phyloP scores from a whole-genome alignment of 441 rosid genomes.

The Croton laevigatus region DNA sequence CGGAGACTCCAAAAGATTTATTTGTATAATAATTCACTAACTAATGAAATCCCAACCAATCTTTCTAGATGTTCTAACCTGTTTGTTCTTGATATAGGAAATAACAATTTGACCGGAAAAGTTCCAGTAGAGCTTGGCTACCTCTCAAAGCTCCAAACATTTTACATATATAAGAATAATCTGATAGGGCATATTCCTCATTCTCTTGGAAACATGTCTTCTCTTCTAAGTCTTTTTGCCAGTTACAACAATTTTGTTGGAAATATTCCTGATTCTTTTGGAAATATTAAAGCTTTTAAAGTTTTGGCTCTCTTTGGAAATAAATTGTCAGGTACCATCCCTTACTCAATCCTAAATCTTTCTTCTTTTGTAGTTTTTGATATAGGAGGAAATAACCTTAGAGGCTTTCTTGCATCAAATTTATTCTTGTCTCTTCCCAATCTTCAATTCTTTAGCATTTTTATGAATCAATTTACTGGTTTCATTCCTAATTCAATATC shows the following conservation, averaged over 20 bases:
- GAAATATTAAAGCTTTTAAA: not conserved
- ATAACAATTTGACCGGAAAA: constrained; percentile 2
- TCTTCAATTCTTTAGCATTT: not conserved
- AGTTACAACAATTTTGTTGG: constrained; percentile 34
- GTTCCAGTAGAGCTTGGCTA: constrained; percentile 14
- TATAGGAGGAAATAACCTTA: not conserved
- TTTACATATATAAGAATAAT: constrained; percentile 6
- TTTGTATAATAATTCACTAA: not conserved
- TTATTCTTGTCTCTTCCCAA: constrained; percentile 1
- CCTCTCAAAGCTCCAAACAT: not conserved
- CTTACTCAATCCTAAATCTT: constrained; percentile 12
- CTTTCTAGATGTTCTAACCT: constrained; percentile 11
- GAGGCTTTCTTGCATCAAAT: constrained; percentile 3
- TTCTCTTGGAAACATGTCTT: constrained; percentile 40
- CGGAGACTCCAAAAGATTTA: not conserved
- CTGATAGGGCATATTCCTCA: constrained; percentile 33
- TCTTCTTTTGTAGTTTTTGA: not conserved
- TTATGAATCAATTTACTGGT: constrained; percentile 14
- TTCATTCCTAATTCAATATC: constrained; percentile 13
- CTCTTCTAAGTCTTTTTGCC: constrained; percentile 22
- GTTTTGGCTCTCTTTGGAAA: not conserved
- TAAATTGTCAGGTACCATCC: constrained; percentile 18
- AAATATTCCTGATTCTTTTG: constrained; percentile 10
- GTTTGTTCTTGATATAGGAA: not conserved
- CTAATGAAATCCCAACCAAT: constrained; percentile 7